Evolutionary conservation across 2,329 filamentous ascomycete genomes (phyloP).

Genomic region (Aureobasidium leucospermi): DNA sequence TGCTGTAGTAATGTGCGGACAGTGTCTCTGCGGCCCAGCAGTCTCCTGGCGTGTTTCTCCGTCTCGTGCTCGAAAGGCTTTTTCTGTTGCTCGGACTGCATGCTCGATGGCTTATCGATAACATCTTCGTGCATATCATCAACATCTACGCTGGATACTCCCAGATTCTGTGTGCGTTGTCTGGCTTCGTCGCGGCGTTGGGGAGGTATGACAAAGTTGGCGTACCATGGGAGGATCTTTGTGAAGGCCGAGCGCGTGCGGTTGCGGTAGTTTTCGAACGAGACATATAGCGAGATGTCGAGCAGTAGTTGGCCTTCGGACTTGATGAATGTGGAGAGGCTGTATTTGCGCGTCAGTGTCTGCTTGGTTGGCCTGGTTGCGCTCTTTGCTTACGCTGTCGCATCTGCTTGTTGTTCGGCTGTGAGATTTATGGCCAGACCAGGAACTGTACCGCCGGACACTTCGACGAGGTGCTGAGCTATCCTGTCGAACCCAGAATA

Average conservation of each 20-base stretch:
- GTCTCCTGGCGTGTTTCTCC: constrained; percentile 40
- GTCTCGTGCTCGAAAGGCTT: constrained; percentile 24
- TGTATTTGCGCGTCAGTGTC: background rate
- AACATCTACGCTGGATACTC: constrained; percentile 40
- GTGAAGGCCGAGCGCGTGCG: constrained; percentile 76
- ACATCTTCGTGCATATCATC: constrained; percentile 33
- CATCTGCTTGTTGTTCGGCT: constrained; percentile 13
- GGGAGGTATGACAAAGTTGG: constrained; percentile 79
- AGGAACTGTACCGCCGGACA: constrained; percentile 25
- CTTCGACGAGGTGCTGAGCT: constrained; percentile 45
- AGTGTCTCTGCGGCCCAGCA: constrained; percentile 50
- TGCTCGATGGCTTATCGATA: constrained; percentile 25
- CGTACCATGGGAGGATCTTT: constrained; percentile 71
- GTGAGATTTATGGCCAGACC: constrained; percentile 22
- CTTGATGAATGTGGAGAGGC: constrained; percentile 51
- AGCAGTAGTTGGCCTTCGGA: constrained; percentile 69
- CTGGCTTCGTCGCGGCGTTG: constrained; percentile 64
- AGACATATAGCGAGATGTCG: constrained; percentile 83
- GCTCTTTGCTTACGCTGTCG: constrained; percentile 11
- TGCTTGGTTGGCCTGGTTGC: background rate
- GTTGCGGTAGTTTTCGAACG: constrained; percentile 75
- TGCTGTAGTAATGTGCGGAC: constrained; percentile 55
- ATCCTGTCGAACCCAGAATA: constrained; percentile 56
- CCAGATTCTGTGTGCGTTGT: constrained; percentile 51
- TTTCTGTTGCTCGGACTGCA: constrained; percentile 20